Conservation (phyloP, 805 yeast genomes). For the Phaffomyces thermotolerans region DNA sequence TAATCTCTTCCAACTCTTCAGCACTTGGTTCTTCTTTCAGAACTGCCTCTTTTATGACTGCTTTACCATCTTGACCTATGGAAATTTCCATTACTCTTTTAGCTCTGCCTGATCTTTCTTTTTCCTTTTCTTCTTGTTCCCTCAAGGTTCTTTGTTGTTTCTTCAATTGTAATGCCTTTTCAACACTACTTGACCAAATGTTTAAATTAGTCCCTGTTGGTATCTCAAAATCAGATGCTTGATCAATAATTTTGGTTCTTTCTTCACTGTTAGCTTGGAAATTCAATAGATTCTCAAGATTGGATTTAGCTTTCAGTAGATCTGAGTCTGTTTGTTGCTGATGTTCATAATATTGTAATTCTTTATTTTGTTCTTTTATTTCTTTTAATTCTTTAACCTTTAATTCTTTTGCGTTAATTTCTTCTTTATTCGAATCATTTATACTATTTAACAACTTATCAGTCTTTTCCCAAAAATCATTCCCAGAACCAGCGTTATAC, state of each 20-base stretch:
- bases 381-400: slow-evolving; percentile 37
- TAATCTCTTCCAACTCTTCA: slow-evolving; percentile 28
- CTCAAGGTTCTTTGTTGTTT: slow-evolving; percentile 73
- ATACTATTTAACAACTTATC: slow-evolving; percentile 49
- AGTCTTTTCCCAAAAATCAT: slow-evolving; percentile 60
- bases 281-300: slow-evolving; percentile 64
- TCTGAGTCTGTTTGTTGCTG: slow-evolving; percentile 46
- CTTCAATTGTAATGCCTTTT: slow-evolving; percentile 80
- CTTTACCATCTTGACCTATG: slow-evolving; percentile 71
- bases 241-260: slow-evolving; percentile 87
- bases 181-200: slow-evolving; percentile 78
- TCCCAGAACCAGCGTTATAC: slow-evolving; percentile 53
- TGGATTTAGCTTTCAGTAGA: slow-evolving; percentile 58
- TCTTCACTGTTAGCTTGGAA: slow-evolving; percentile 86
- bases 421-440: slow-evolving; percentile 29
- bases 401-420: slow-evolving; percentile 29
- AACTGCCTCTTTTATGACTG: slow-evolving; percentile 37
- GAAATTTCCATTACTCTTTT: slow-evolving; percentile 70
- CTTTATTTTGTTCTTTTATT: slow-evolving; percentile 34
- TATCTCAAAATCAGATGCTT: slow-evolving; percentile 81
- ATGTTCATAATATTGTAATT: slow-evolving; percentile 36
- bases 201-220: slow-evolving; percentile 45
- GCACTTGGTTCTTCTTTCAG: slow-evolving; percentile 29
- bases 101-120: slow-evolving; percentile 63
- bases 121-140: slow-evolving; percentile 51